Evolutionary conservation across 2,329 filamentous ascomycete species (phyloP).

Genomic region (Macroventuria anomochaeta): DNA sequence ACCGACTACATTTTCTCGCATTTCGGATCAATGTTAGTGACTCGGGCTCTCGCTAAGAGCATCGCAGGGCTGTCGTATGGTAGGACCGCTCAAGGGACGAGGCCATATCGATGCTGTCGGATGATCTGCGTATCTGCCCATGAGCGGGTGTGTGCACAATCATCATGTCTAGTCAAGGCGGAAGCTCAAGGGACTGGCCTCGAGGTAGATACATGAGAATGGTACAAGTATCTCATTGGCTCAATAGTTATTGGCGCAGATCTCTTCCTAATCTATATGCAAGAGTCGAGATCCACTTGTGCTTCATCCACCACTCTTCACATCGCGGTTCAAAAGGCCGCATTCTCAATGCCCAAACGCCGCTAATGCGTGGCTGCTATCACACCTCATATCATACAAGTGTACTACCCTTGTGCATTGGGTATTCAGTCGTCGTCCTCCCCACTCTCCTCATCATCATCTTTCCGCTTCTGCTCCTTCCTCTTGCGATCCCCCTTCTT

Average conservation of each 20-base stretch:
- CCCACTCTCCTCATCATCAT: slow-evolving; percentile 56
- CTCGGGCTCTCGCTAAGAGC: no score
- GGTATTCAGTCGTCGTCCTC: slow-evolving; percentile 43
- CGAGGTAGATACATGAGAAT: not conserved
- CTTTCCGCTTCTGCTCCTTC: slow-evolving; percentile 43
- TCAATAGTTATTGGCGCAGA: not conserved
- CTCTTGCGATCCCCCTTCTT: slow-evolving; percentile 48
- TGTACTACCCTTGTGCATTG: no score
- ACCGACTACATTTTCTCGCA: no score
- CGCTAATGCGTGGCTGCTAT: slow-evolving; percentile 3
- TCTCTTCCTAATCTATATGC: slow-evolving; percentile 11
- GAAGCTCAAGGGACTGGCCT: no score
- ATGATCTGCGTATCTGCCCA: no score
- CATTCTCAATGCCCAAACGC: slow-evolving; percentile 3
- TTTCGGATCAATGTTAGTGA: no score
- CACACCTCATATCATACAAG: slow-evolving; percentile 5
- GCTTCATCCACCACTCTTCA: not conserved
- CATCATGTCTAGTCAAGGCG: no score
- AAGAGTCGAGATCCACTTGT: slow-evolving; percentile 8
- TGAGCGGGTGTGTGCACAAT: no score
- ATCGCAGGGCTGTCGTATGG: no score
- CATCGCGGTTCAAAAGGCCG: not conserved
- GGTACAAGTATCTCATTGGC: slow-evolving; percentile 1
- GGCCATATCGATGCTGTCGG: no score
- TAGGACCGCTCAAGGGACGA: no score